Evolutionary conservation across 2,329 filamentous ascomycete genomes (phyloP), one percentile per base, ranked within the genome.

Genomic region (Cylindrodendrum hubeiense): DNA sequence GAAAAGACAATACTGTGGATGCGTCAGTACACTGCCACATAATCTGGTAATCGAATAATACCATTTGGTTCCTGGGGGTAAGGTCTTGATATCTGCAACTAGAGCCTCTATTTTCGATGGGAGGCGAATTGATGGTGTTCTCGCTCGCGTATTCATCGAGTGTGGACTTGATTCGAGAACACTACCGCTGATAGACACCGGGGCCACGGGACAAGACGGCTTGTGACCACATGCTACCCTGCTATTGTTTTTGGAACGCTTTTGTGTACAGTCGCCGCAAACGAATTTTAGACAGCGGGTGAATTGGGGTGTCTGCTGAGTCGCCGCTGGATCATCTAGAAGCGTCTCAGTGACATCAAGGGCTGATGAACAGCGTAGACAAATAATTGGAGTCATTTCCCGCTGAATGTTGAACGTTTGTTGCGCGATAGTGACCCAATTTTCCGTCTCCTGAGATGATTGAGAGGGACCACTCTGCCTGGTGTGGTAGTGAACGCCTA

Each of bases 1-100:
- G 85, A 86, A 60, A 88, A 88, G 0, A 87, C 79, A 17, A 87
- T 78, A 52, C 85, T 87, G 22, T 1, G 2, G n/a, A 0, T 10
- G 1, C 7, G 28, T 68, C 37, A 66, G 28, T 37, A 37, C 62
- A 63, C 5, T 24, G 19, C 15, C 3, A 28, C 19, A 19, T 1
- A 13, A 1, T 30, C 3, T 19, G 24, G 8, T 12, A 5, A 3
- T 6, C 3, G 6, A 1, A 2, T 13, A 22, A 1, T 73, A 81
- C 81, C 79, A 79, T 70, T 83, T 83, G 0, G 76, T 72, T 4
- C 64, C 55, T 0, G 33, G 2, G 0, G 77, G 73, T 1, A 77
- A 64, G 1, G 30, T 43, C 9, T 68, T 70, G 0, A 84, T 66
- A 26, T 83, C 76, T 2, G 63, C 49, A 0, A 82, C 60, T 1